Base-by-base conservation (phyloP, 495 filamentous ascomycete species). In the Aspergillus incahuasiensis region DNA sequence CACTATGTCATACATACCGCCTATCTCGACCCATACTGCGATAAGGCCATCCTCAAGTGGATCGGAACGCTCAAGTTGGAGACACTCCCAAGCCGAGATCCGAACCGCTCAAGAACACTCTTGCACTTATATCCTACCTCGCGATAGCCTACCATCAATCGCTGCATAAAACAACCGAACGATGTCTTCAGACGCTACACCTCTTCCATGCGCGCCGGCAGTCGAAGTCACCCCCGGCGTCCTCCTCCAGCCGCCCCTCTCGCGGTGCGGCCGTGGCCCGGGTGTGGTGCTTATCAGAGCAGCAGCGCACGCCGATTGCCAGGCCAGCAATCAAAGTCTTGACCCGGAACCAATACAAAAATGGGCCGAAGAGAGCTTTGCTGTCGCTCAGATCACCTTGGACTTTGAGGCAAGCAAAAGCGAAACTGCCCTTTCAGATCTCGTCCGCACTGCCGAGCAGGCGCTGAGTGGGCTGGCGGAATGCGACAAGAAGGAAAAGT, bases 201-300 rank as follows among this genome's bases (percentile, higher is more conserved):
- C 41, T 13, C 50, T 60, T 3, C 50, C 62, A 4, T 59, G 48
- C 8, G 59, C 61, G 16, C 40, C 53, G 4, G 24, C 45, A 6
- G 22, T 63, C 28, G 16, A 48, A 41, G 12, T 63, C 21, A 45
- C 50, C 9, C 18, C 21, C 2, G n/a, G 55, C 20, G 48, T 63
- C 7, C 42, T 53, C 21, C 30, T 82, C 9, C 80, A 82, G 44
- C 69, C 77, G 47, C 83, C 82, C 38, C 76, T 85, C 35, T 81
- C 83, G 3, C 75, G 80, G 40, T 75, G 76, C 46, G 82, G 79
- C 5, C 56, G 56, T 25, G 83, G 83, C 0, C 83, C 83, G 5
- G 80, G 79, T 20, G 62, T 86, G 3, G 63, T 86, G 40, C 55
- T 84, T 30, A 49, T 82, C 47, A 56, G 62, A 8, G 64, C 71